These are phyloP conservation scores for Purpureocillium lavendulum DNA, from an alignment of 2,329 filamentous ascomycete species.

Conservation along the genomic window DNA sequence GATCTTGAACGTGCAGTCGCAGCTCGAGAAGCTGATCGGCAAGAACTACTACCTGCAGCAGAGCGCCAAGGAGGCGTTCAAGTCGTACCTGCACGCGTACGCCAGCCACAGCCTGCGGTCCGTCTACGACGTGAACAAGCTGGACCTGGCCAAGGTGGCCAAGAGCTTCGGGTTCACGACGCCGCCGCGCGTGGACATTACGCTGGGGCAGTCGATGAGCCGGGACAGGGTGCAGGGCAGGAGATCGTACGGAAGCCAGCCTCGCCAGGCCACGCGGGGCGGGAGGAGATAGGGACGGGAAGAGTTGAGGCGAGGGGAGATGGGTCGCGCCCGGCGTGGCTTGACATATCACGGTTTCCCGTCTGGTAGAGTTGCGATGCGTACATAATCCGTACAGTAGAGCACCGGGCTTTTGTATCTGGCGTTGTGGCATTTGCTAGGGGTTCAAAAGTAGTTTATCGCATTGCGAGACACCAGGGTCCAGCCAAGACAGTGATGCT, in stretches of 20 bases:
- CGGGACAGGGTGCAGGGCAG: conserved; percentile 57
- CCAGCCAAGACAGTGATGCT: no score
- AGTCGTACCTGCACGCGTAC: conserved; percentile 91
- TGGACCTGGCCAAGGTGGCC: conserved; percentile 76
- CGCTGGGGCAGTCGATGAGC: conserved; percentile 71
- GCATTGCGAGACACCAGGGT: no score
- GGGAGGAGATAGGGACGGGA: conserved; percentile 6
- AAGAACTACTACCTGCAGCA: conserved; percentile 98
- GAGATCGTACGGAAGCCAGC: conserved; percentile 71
- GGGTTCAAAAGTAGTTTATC: no score
- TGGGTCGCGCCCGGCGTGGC: not conserved
- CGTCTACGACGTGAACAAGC: conserved; percentile 71
- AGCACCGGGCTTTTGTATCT: no score
- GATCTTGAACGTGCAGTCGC: conserved; percentile 81
- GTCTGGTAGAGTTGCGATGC: not conserved
- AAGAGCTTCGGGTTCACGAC: conserved; percentile 75
- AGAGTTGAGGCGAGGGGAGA: not conserved
- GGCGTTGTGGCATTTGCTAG: no score
- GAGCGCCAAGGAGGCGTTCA: conserved; percentile 68
- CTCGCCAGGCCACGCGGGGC: conserved; percentile 40
- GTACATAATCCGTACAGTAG: no score
- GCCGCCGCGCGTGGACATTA: conserved; percentile 75
- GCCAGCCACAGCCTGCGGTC: conserved; percentile 57
- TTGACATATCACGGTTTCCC: not conserved
- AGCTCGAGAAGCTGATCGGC: conserved; percentile 87